Evolutionary conservation across 805 yeast species (phyloP).

Genomic region (Jamesozyma hellenica): DNA sequence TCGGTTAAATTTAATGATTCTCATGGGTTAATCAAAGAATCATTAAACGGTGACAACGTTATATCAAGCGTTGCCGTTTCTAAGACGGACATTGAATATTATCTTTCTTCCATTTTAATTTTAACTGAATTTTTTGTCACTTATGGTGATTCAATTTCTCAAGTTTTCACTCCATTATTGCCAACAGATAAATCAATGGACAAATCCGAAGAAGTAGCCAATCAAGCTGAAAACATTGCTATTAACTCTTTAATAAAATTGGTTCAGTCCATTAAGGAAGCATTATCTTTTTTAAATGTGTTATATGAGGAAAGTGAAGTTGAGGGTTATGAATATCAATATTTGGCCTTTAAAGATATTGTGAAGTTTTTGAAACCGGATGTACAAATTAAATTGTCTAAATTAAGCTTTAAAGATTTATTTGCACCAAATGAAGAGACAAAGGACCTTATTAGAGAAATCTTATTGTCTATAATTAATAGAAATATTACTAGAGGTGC

Average conservation of each 20-base stretch:
- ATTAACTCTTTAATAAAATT: conserved; percentile 67
- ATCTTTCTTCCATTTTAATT: conserved; percentile 60
- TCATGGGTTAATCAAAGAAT: conserved; percentile 1
- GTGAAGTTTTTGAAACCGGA: conserved; percentile 58
- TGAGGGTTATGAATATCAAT: conserved; percentile 28
- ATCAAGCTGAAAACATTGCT: conserved; percentile 87
- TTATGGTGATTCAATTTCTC: conserved; percentile 39
- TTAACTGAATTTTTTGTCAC: conserved; percentile 60
- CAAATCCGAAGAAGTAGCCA: conserved; percentile 50
- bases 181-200: conserved; percentile 36
- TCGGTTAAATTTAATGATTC: conserved; percentile 8
- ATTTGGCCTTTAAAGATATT: conserved; percentile 47
- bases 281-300: conserved; percentile 76
- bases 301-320: conserved; percentile 59
- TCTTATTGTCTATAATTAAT: conserved; percentile 80
- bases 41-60: conserved; percentile 9
- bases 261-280: conserved; percentile 74
- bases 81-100: conserved; percentile 48
- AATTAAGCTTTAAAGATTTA: conserved; percentile 61
- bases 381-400: conserved; percentile 58
- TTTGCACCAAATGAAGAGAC: conserved; percentile 56
- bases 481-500: conserved; percentile 85
- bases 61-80: conserved; percentile 21
- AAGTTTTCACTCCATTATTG: conserved; percentile 32
- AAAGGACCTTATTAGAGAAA: conserved; percentile 62